Evolutionary conservation across 495 filamentous ascomycete genomes (phyloP), one percentile per base, ranked within the genome.

Genomic region (Trichoderma virens): DNA sequence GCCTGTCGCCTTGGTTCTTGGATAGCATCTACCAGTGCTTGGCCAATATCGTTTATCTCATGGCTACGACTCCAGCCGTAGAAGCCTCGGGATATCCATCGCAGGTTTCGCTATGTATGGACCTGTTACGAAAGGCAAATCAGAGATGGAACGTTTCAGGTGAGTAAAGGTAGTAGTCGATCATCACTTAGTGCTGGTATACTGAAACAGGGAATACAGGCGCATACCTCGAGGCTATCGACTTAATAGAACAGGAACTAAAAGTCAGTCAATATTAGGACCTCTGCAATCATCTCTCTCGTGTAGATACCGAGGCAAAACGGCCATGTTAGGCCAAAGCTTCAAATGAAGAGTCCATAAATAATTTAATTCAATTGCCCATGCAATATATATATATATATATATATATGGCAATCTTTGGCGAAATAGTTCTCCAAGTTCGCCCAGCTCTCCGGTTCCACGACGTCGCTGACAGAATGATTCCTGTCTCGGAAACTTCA

Each of bases 1-100:
- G 51, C 51, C 25, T 56, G 51, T 56, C 51, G 27, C 51, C 51
- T 30, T 56, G 51, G 51, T 56, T 56, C 25, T 56, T 56, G 25
- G 51, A 56, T 56, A 56, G 51, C 25, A 28, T 30, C 8, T 56
- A 56, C 25, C 51, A 56, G 20, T 56, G 51, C 25, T 25, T 56
- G 11, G 51, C 51, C 2, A 56, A 56, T 5, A 3, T 56, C 9
- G 51, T 56, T 18, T 56, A 56, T 18, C 23, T 56, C 25, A 56
- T 30, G 51, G 23, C 51, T 5, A 56, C 51, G 9, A 28, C 51
- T 16, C 25, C 51, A 23, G 8, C 51, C 11, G 51, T 30, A 0
- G 25, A 14, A 16, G 13, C 51, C 3, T 30, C 51, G 4, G 51
- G 2, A 18, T 56, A 56, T 56, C 8, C 23, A 9, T 56, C 51